Base-by-base conservation (phyloP, 2,329 filamentous ascomycete species). In the Diplodia sapinea region DNA sequence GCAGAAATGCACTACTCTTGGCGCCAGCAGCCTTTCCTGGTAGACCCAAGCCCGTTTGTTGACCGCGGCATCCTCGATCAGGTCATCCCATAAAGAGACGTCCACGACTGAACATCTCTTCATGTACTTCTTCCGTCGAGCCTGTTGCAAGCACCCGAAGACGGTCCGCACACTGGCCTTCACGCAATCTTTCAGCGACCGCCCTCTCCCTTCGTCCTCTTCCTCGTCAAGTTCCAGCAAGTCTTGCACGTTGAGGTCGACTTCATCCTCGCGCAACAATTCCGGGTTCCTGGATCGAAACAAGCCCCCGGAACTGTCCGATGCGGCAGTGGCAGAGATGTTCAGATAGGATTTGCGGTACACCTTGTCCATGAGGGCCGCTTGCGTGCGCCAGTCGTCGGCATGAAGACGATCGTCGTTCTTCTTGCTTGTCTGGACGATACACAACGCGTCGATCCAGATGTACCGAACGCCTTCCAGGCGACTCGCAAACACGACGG, bases 21-120 rank as follows among this genome's bases (percentile, higher is more conserved):
- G 71, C 8, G 71, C 62, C 50, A 75, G 36, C 2, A 75, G 52
- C 2, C 73, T 64, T 43, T 75, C 73, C 52, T 75, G 73, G 0
- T 73, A 55, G 0, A 73, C 71, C 73, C 73, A 75, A 2, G 65
- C 73, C n/a, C 73, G 43, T n/a, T 12, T 47, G 52, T 74, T 73
- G 7, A 75, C 65, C 1, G 71, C 68, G 40, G 68, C 70, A 0
- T 66, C 17, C 3, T 73, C 69, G 3, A 74, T 69, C 1, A 68
- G 51, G 1, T 71, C 55, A 1, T 66, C n/a, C 72, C 72, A 73
- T 11, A 66, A 43, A 4, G 70, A 69, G 2, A 52, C 51, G 17
- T 72, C 68, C 5, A 71, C 64, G 11, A 73, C 6, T 0, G 52
- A 61, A 50, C 71, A 73, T 54, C 55, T 49, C 23, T 38, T 59